Conservation (phyloP, 2,329 filamentous ascomycete genomes). For the Colletotrichum melonis region DNA sequence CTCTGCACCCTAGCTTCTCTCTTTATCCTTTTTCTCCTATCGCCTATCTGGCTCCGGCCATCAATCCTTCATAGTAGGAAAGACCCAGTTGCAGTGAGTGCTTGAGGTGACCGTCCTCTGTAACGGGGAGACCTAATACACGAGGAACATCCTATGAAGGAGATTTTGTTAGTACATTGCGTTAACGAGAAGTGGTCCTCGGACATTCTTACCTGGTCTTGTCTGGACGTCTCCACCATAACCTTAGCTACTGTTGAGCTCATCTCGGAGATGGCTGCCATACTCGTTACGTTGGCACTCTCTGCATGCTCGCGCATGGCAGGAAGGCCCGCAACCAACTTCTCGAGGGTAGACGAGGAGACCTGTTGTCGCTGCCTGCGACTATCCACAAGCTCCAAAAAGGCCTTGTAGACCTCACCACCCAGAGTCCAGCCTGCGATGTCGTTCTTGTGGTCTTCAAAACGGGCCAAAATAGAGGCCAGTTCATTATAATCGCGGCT, state of each 20-base stretch:
- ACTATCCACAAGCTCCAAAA: constrained; percentile 63
- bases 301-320: constrained; percentile 60
- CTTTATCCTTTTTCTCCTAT: background rate
- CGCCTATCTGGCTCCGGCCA: constrained; percentile 51
- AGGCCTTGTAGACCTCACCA: constrained; percentile 80
- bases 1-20: background rate
- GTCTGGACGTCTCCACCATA: constrained; percentile 65
- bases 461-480: constrained; percentile 76
- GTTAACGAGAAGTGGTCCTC: background rate
- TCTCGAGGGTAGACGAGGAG: constrained; percentile 62
- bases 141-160: constrained; percentile 55
- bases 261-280: constrained; percentile 86
- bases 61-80: constrained; percentile 74
- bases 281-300: constrained; percentile 60
- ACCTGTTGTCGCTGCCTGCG: constrained; percentile 52
- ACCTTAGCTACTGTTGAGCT: constrained; percentile 77
- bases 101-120: constrained; percentile 77
- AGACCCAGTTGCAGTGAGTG: constrained; percentile 78
- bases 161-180: constrained; percentile 35
- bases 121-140: constrained; percentile 73
- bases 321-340: constrained; percentile 66
- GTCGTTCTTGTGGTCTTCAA: constrained; percentile 69
- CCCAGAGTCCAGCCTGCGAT: constrained; percentile 82
- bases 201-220: constrained; percentile 63
- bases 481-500: constrained; percentile 82